These are phyloP conservation scores for Phytophthora citrophthora DNA, from an alignment of 352 stramenopile genomes.

Conservation along the genomic window DNA sequence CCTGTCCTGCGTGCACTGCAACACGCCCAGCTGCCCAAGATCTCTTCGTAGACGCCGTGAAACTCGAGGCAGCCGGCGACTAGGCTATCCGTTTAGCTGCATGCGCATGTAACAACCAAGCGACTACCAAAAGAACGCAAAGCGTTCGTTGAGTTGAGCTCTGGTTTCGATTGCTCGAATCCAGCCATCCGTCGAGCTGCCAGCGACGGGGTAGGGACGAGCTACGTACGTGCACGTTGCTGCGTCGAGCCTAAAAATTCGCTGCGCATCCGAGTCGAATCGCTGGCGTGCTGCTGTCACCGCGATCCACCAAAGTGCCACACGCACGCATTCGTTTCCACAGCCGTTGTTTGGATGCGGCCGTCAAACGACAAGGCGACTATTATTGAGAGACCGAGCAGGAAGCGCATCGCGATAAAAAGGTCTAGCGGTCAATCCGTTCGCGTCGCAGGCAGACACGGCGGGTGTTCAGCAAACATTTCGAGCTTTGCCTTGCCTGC, in stretches of 20 bases:
- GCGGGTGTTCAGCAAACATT: neutral
- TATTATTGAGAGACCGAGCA: slow-evolving; percentile 2
- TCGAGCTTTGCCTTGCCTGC: too few relatives aligned
- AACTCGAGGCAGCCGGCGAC: slow-evolving; percentile 18
- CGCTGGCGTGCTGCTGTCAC: slow-evolving; percentile 10
- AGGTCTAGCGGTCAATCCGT: slow-evolving; percentile 11
- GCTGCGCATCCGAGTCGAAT: slow-evolving; percentile 18
- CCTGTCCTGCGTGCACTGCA: slow-evolving; percentile 12
- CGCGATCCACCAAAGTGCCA: slow-evolving; percentile 1
- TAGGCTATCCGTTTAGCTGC: slow-evolving; percentile 24
- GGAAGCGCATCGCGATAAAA: slow-evolving; percentile 26
- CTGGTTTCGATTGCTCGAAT: slow-evolving; percentile 27
- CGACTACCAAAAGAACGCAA: slow-evolving; percentile 39
- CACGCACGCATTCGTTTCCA: slow-evolving; percentile 1
- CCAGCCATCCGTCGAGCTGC: slow-evolving; percentile 14
- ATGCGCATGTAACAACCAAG: slow-evolving; percentile 27
- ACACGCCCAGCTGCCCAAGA: slow-evolving; percentile 16
- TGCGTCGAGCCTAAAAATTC: slow-evolving; percentile 22
- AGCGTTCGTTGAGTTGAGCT: slow-evolving; percentile 12
- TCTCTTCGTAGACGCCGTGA: slow-evolving; percentile 12
- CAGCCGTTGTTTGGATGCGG: neutral
- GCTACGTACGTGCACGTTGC: slow-evolving; percentile 11
- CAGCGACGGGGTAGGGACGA: slow-evolving; percentile 15
- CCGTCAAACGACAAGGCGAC: slow-evolving; percentile 19
- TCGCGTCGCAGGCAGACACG: neutral